These are phyloP conservation scores for Penicillium verrucosum DNA, from an alignment of 2,329 filamentous ascomycete species.

Conservation along the genomic window DNA sequence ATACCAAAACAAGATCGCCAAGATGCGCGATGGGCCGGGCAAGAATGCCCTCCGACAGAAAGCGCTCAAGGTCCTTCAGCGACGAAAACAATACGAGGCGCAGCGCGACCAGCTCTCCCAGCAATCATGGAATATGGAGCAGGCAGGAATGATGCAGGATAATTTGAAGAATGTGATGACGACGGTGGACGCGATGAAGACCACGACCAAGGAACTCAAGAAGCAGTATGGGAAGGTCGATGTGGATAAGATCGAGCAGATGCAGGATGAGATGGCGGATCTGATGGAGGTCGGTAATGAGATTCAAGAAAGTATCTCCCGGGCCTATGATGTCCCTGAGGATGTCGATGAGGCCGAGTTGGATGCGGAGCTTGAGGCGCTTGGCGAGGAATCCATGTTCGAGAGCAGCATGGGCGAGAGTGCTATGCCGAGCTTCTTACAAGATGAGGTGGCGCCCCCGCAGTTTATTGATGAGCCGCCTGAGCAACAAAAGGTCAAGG, in stretches of 20 bases:
- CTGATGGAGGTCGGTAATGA: slow-evolving; percentile 97
- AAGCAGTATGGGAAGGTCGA: slow-evolving; percentile 97
- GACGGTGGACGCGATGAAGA: slow-evolving; percentile 96
- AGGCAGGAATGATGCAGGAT: slow-evolving; percentile 97
- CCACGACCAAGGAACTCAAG: slow-evolving; percentile 85
- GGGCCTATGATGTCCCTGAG: slow-evolving; percentile 92
- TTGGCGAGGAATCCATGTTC: slow-evolving; percentile 90
- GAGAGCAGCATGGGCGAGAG: slow-evolving; percentile 64
- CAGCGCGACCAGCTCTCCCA: slow-evolving; percentile 91
- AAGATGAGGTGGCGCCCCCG: slow-evolving; percentile 77
- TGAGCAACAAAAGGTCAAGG: slow-evolving; percentile 72
- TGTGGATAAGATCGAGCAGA: slow-evolving; percentile 91
- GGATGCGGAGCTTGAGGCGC: slow-evolving; percentile 90
- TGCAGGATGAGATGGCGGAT: slow-evolving; percentile 99
- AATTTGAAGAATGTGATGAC: slow-evolving; percentile 99
- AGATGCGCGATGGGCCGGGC: slow-evolving; percentile 93
- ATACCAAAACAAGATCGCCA: slow-evolving; percentile 81
- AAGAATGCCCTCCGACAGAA: slow-evolving; percentile 92
- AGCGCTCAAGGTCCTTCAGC: slow-evolving; percentile 88
- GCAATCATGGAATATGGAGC: slow-evolving; percentile 99
- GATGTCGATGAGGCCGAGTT: slow-evolving; percentile 96
- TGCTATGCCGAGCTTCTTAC: slow-evolving; percentile 76
- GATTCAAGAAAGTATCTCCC: slow-evolving; percentile 88
- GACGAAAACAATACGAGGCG: slow-evolving; percentile 88
- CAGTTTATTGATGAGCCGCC: slow-evolving; percentile 93